Base-by-base conservation (phyloP, 441 rosid genomes). In the Adansonia madagascariensis region DNA sequence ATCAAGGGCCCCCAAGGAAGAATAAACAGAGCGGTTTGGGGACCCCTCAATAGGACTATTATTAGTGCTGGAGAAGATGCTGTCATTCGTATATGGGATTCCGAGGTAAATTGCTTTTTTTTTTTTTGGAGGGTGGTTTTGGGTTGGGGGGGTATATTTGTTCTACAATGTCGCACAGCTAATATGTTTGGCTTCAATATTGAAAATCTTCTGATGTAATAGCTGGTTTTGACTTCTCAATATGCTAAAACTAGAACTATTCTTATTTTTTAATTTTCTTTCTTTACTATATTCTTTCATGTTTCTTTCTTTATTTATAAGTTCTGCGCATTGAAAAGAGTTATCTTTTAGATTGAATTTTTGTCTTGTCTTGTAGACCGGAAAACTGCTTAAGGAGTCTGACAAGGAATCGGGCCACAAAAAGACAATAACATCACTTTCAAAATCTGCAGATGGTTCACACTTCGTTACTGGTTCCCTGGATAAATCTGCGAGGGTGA, bases 11-110 rank as follows among this genome's bases (percentile, higher is more conserved):
- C 91, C n/a, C 91, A 90, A 50, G 95, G 97, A 82, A 90, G 98
- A 87, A 92, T 94, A 15, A 92, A 89, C 56, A 86, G 97, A 83
- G 98, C 97, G 68, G 91, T 94, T 70, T 95, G 99, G 99, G 99
- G 99, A 27, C 97, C 97, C 0, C 78, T 95, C 57, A 91, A 95
- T 85, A 80, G 68, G 77, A 94, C 97, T 71, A 89, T 94, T 59
- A 90, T 95, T 31, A 95, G 97, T 80, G 89, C 80, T 52, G 99
- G 99, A 76, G 99, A 95, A 87, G 99, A 95, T 82, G 78, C 94
- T 20, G 59, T 89, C 1, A 41, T 93, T 79, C 95, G 99, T n/a
- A 80, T 92, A 72, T 95, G 98, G 98, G 97, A 93, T 89, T 62
- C 95, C 27, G 97, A 93, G 98, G 99, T 93, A 78, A 20, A 3